Evolutionary conservation across 345 rosid species (phyloP).

Genomic region (Firmiana major): DNA sequence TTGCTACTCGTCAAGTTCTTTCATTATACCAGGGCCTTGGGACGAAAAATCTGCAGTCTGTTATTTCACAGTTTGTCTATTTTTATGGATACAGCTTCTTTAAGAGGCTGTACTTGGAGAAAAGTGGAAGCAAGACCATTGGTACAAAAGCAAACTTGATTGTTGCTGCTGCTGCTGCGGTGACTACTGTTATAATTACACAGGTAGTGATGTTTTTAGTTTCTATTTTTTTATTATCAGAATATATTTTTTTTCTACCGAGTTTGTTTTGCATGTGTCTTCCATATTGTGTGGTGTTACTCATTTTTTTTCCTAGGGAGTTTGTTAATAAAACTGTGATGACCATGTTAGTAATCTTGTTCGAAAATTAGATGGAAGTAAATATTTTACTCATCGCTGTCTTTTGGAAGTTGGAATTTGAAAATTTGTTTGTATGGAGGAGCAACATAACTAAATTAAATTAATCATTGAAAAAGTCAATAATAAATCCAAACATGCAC

Average conservation of each 20-base stretch:
- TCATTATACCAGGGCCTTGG: slow-evolving; percentile 78
- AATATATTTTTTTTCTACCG: neutral
- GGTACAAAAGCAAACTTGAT: slow-evolving; percentile 78
- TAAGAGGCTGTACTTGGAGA: slow-evolving; percentile 66
- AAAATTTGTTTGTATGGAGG: neutral
- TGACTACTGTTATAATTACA: slow-evolving; percentile 65
- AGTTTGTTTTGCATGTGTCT: neutral
- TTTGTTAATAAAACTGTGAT: neutral
- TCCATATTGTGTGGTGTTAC: neutral
- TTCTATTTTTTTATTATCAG: neutral
- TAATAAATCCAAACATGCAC: neutral
- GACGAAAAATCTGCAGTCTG: slow-evolving; percentile 72
- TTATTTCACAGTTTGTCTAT: slow-evolving; percentile 69
- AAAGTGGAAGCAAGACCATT: slow-evolving; percentile 64
- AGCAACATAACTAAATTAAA: neutral
- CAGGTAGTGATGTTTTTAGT: neutral
- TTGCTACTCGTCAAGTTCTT: slow-evolving; percentile 45
- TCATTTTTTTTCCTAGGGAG: too few relatives aligned
- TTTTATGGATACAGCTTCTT: slow-evolving; percentile 86
- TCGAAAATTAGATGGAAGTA: neutral
- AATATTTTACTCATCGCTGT: neutral
- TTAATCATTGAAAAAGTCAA: neutral
- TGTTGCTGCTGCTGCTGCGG: slow-evolving; percentile 88
- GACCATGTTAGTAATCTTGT: neutral
- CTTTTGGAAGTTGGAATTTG: neutral